Evolutionary conservation across 2,329 filamentous ascomycete species (phyloP), one percentile per base, ranked within the genome.

Genomic region (Neofusicoccum umdonicola): DNA sequence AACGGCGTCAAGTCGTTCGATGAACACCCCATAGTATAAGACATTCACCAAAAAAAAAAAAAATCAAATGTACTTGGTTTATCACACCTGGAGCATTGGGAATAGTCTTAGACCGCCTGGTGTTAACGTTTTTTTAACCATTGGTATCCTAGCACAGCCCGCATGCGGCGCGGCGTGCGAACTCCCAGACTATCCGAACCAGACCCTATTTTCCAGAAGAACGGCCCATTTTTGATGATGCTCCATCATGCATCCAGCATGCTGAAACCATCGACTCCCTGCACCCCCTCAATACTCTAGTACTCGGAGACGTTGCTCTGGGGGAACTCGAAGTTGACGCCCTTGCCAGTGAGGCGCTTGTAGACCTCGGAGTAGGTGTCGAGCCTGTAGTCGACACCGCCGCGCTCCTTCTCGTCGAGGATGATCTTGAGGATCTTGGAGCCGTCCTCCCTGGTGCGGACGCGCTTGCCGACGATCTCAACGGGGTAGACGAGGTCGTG

Each of bases 301-400:
- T 91, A 96, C 80, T 97, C 93, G 74, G 87, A 76, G 77, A 85
- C 82, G 78, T 85, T 85, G 79, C 86, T 87, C 86, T 96, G 91
- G 77, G 95, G 95, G 89, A 99, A 99, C 89, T 99, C 95, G 80
- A 99, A 99, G 83, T 89, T 88, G 81, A 98, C 95, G 80, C 88
- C 88, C 84, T 96, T 95, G 83, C 95, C 95, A 69, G 95, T 99
- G 80, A 99, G 87, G 78, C 92, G 90, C 84, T 93, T 92, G 91
- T 99, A 99, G 81, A 99, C 95, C 89, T 99, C 95, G 72, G 92
- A 92, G 88, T 99, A 99, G 81, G 94, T 97, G 85, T 99, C 95
- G 76, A 99, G 92, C 82, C 95, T 89, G 91, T 98, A 97, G 88
- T 99, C 95, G 76, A 99, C 94, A 82, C 93, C 93, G 79, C 93